Conservation (phyloP, 306 rosid species). For the Canavalia gladiata region DNA sequence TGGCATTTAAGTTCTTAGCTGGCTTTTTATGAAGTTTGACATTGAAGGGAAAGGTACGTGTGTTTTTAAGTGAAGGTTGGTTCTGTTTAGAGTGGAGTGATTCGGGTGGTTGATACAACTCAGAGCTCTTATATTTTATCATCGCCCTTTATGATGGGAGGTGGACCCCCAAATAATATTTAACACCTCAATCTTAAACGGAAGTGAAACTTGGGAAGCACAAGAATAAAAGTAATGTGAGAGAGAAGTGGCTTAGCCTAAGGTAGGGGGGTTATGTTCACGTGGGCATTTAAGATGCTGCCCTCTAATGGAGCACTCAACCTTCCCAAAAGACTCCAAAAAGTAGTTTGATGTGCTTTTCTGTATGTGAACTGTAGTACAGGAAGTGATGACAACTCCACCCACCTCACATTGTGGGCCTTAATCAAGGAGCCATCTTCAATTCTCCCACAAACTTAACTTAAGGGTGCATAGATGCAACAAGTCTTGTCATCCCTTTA, state of each 20-base stretch:
- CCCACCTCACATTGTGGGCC: slow-evolving; percentile 26
- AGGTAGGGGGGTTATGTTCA: slow-evolving; percentile 43
- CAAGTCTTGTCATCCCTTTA: no score
- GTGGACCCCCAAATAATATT: slow-evolving; percentile 41
- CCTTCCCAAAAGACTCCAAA: slow-evolving; percentile 35
- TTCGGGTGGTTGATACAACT: slow-evolving; percentile 54
- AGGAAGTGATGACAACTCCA: slow-evolving; percentile 7
- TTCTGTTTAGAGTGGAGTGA: slow-evolving; percentile 20
- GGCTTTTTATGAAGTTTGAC: slow-evolving; percentile 24
- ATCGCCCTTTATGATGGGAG: background rate
- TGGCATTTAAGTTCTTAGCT: slow-evolving; percentile 43
- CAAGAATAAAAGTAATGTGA: background rate
- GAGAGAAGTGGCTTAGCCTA: background rate
- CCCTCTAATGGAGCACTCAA: background rate
- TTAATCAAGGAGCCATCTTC: background rate
- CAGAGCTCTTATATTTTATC: slow-evolving; percentile 35
- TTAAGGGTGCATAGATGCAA: background rate
- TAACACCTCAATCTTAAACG: background rate
- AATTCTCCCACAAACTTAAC: background rate
- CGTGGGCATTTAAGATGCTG: slow-evolving; percentile 48
- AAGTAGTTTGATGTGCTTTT: slow-evolving; percentile 18
- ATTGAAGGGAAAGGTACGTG: slow-evolving; percentile 29
- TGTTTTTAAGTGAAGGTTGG: slow-evolving; percentile 40
- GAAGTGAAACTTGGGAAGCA: slow-evolving; percentile 27
- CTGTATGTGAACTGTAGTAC: background rate